phyloP scores from a whole-genome alignment of 2,329 filamentous ascomycete species.

The Eutypella sp. region DNA sequence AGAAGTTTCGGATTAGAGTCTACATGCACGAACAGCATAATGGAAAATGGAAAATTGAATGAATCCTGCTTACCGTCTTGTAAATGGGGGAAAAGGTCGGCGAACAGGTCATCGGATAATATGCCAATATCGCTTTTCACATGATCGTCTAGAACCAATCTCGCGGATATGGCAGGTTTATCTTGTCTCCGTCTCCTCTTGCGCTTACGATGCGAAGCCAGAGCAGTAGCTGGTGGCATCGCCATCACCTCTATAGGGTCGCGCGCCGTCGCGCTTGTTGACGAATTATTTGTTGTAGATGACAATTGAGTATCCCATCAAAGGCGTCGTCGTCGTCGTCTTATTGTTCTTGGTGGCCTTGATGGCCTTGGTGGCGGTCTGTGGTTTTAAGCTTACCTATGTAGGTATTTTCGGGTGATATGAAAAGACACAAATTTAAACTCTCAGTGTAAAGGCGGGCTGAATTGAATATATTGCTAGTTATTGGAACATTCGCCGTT shows the following conservation, averaged over 20 bases:
- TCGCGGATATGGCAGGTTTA: slow-evolving; percentile 72
- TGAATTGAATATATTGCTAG: no score
- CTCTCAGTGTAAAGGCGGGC: no score
- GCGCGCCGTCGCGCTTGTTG: slow-evolving; percentile 1
- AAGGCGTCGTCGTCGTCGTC: neutral
- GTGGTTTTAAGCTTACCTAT: no score
- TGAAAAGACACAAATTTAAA: no score
- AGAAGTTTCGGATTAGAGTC: slow-evolving; percentile 1
- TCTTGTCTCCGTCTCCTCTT: slow-evolving; percentile 56
- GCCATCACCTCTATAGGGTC: slow-evolving; percentile 18
- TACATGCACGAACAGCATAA: neutral
- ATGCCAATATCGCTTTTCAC: slow-evolving; percentile 81
- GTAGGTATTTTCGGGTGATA: no score
- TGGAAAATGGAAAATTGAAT: neutral
- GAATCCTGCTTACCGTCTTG: slow-evolving; percentile 39
- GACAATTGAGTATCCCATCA: neutral
- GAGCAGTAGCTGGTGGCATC: slow-evolving; percentile 6
- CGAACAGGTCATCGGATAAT: slow-evolving; percentile 79
- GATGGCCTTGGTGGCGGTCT: no score
- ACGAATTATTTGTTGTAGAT: slow-evolving; percentile 1
- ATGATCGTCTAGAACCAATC: slow-evolving; percentile 78
- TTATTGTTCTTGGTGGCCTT: no score
- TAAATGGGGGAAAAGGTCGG: slow-evolving; percentile 69
- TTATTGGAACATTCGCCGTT: no score
- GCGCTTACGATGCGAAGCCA: slow-evolving; percentile 28